Base-by-base conservation (phyloP, 2,329 filamentous ascomycete genomes). In the Colletotrichum higginsianum region DNA sequence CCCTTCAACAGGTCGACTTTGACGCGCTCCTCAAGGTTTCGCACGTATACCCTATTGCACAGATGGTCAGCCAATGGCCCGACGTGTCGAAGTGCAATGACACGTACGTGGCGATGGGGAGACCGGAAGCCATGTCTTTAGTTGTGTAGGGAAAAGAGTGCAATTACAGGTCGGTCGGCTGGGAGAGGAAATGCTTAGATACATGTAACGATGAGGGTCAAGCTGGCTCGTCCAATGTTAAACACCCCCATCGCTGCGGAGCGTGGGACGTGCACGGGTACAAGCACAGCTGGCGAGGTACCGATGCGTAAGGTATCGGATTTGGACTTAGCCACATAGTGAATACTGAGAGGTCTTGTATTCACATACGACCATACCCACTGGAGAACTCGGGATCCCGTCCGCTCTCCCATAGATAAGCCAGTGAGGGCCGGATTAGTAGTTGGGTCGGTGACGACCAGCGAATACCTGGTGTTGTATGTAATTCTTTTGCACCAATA, bases 21-120 rank as follows among this genome's bases (percentile, higher is more conserved):
- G 82, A 97, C 91, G 79, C 93, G 91, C 86, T 98, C 96, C 83
- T 98, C 94, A 71, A 99, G 91, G 81, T 98, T 98, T 78, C 92
- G 93, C 67, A 91, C 88, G 77, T 92, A 92, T 64, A 92, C 89
- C 73, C 90, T 92, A 80, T 71, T 50, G 58, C 42, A 65, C 49
- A 46, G 23, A 16, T 65, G 16, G 79, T 86, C 76, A 87, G 84
- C 81, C 74, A 58, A 60, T 40, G 67, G 66, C 67, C 64, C 79
- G 81, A 79, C 87, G 87, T 89, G 89, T 91, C 90, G 87, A 82
- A 84, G 89, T 92, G 89, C 89, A 91, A 92, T 91, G 89, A 91
- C 90, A 91, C 90, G 89, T 89, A 92, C 90, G 90, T 92, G 83
- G 89, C 86, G 77, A 90, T 87, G 72, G 89, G 85, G 74, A 83